phyloP scores from a whole-genome alignment of 1,284 basidiomycete species.

The Cryptococcus sp. region DNA sequence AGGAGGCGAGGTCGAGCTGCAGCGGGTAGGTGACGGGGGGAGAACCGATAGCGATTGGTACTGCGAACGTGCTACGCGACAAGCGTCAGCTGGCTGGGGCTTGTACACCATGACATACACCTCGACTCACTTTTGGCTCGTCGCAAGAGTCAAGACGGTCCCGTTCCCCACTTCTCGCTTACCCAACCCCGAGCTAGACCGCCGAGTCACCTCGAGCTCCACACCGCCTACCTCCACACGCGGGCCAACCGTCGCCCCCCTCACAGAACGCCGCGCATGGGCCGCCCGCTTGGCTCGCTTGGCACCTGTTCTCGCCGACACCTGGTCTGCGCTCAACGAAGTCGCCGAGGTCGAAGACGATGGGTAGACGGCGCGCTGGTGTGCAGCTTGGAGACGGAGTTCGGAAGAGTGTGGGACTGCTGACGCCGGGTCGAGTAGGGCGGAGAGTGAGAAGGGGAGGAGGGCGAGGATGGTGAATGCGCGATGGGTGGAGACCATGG shows the following conservation, averaged over 20 bases:
- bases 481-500: conserved; percentile 12
- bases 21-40: conserved; percentile 40
- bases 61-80: conserved; percentile 34
- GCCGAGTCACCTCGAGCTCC: conserved; percentile 6
- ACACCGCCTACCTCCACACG: conserved; percentile 7
- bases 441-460: conserved; percentile 17
- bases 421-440: not conserved
- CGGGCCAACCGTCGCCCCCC: not conserved
- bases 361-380: not conserved
- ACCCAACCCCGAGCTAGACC: not conserved
- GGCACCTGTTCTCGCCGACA: not conserved
- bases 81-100: not conserved
- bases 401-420: not conserved
- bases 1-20: conserved; percentile 44
- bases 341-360: too few relatives aligned
- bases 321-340: not conserved
- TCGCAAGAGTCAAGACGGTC: conserved; percentile 15
- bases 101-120: too few relatives aligned
- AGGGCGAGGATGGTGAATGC: conserved; percentile 19
- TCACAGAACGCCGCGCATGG: too few relatives aligned
- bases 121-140: conserved; percentile 16
- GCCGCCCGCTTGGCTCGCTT: too few relatives aligned
- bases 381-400: not conserved
- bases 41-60: conserved; percentile 38
- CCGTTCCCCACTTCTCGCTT: conserved; percentile 13